Base-by-base conservation (phyloP, 768 basidiomycete species). In the Piloderma croceum region DNA sequence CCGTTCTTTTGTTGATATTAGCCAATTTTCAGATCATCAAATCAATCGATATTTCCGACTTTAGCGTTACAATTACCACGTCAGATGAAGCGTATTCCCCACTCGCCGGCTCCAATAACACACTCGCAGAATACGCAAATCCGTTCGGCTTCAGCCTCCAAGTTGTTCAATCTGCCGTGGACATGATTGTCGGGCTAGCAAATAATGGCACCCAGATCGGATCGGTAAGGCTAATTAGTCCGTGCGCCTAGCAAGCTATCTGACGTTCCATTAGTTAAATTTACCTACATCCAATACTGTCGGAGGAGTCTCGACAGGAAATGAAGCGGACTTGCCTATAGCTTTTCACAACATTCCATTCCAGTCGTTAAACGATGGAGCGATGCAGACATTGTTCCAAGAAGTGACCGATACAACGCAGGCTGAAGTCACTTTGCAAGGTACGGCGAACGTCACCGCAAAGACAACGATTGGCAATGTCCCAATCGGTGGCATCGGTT, bases 71-170 rank as follows among this genome's bases (percentile, higher is more conserved):
- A 6, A 69, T 85, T 58, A 56, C 70, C 20, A 68, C 65, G 6
- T 65, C 67, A 27, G 66, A 68, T 38, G 66, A 85, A 54, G 67
- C 76, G 1, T 83, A 76, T 48, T 71, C 74, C 2, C 81, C 83
- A 0, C 62, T 71, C n/a, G 63, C 81, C 0, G 72, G 76, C 46
- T 83, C 80, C 4, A 59, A 70, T 29, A 58, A 65, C 37, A 78
- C 77, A 0, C 39, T 77, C 3, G 79, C 77, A 12, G 61, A 68
- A 46, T 83, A 81, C 57, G 75, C 73, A 58, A 87, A 85, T 58
- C 83, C 84, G 1, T 86, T 86, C 54, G 83, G 83, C 3, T 87
- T 87, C 61, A 74, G 78, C 9, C 55, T 86, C 39, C 81, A 84
- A 50, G 79, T 83, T 18, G 56, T 77, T 9, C 66, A 73, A 46